phyloP scores from a whole-genome alignment of 2,329 filamentous ascomycete genomes.

The Fusarium sp. region DNA sequence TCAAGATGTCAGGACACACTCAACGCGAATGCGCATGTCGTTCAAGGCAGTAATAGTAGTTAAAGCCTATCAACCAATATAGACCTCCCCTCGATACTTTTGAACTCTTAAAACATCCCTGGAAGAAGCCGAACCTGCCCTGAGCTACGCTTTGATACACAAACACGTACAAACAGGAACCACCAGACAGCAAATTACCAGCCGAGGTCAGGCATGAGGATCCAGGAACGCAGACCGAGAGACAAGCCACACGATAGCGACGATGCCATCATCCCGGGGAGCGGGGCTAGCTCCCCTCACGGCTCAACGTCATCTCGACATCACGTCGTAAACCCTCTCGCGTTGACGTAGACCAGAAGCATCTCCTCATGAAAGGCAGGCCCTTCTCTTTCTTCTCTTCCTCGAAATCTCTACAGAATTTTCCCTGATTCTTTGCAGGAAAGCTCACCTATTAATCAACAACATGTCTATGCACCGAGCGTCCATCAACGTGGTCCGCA shows the following conservation, averaged over 20 bases:
- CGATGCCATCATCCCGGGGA: neutral
- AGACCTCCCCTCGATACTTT: neutral
- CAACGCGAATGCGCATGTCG: neutral
- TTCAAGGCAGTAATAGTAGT: neutral
- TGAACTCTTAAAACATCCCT: neutral
- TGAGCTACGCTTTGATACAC: neutral
- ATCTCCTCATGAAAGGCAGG: neutral
- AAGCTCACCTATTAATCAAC: neutral
- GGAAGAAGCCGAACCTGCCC: neutral
- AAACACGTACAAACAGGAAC: neutral
- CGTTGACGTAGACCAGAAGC: neutral
- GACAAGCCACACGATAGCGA: neutral
- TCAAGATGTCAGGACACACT: neutral
- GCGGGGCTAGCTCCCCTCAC: neutral
- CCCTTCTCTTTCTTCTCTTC: neutral
- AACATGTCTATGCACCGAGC: slow-evolving; percentile 2
- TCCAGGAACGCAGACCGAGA: neutral
- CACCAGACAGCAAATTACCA: neutral
- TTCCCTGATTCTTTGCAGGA: neutral
- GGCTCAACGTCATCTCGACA: slow-evolving; percentile 10
- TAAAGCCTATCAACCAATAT: neutral
- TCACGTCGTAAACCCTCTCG: slow-evolving; percentile 3
- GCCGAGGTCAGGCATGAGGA: neutral
- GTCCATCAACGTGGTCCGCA: slow-evolving; percentile 1
- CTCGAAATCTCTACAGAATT: neutral